Base-by-base conservation (phyloP, 176 grass and related monocot genomes). In the Triticum timopheevii region DNA sequence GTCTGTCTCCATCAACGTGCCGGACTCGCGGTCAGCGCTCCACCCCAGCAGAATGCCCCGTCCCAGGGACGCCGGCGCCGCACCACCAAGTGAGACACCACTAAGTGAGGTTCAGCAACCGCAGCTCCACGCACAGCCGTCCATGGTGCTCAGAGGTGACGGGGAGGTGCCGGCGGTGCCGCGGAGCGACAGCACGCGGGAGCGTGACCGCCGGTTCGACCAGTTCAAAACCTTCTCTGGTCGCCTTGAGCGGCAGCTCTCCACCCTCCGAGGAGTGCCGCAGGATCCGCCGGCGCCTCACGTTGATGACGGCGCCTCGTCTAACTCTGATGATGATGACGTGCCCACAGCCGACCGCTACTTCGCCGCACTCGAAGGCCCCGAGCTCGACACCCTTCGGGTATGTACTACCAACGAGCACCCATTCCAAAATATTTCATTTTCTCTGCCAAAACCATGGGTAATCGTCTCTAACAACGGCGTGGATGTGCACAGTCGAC, bases 301-400 rank as follows among this genome's bases (percentile, higher is more conserved):
- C 16, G 16, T 19, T 54, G 50, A 52, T 6, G 49, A 17, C 15
- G 7, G 17, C 19, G 2, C 19, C 7, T 20, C 56, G 19, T 59
- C 56, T 22, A 59, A 59, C 20, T 59, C 56, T 8, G 56, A 59
- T 8, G 56, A 22, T 20, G 56, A 72, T 5, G 68, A 71, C 3
- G 38, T 86, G 0, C 96, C 96, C n/a, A 87, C 85, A 0, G 90
- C 92, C 0, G 91, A 93, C 70, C 91, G 91, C 20, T 95, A 92
- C 86, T 98, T 98, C 25, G 93, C 94, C 3, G 96, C 96, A 0
- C 87, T 98, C 0, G 93, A 95, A 39, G 96, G 96, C 4, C 93
- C 88, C 2, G 93, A 98, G 89, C 87, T 98, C 2, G 96, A 98
- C 52, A 98, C 93, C 39, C 79, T 98, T 19, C 90, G 88, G 23